phyloP scores from a whole-genome alignment of 2,329 filamentous ascomycete genomes.

The Fusarium sororula region DNA sequence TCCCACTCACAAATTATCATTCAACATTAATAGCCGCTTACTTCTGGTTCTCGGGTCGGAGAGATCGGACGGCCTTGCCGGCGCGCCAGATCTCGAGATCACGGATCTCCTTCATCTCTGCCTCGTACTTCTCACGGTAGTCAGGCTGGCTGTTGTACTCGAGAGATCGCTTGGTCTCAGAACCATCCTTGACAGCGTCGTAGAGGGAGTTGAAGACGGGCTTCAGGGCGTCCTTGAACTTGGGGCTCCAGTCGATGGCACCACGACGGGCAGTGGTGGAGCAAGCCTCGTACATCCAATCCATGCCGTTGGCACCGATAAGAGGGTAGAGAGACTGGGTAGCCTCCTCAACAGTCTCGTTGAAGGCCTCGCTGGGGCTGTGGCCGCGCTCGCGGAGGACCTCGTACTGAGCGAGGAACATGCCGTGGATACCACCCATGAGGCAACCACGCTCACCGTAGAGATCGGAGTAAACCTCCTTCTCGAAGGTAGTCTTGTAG shows the following conservation, averaged over 20 bases:
- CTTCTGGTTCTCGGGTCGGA: conserved; percentile 88
- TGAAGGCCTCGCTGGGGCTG: conserved; percentile 98
- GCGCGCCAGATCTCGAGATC: conserved; percentile 99
- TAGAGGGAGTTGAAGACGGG: conserved; percentile 98
- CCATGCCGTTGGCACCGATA: conserved; percentile 98
- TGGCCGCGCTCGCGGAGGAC: conserved; percentile 98
- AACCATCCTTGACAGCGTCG: conserved; percentile 88
- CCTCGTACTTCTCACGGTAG: conserved; percentile 97
- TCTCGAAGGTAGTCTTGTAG: conserved; percentile 99
- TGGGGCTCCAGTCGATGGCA: conserved; percentile 97
- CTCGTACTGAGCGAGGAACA: conserved; percentile 99
- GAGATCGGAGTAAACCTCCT: conserved; percentile 99
- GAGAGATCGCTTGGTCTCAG: conserved; percentile 94
- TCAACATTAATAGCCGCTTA: conserved; percentile 53
- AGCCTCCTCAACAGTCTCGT: conserved; percentile 99
- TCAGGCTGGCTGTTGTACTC: conserved; percentile 96
- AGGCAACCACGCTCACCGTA: conserved; percentile 99
- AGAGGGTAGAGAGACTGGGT: conserved; percentile 98
- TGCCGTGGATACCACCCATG: conserved; percentile 99
- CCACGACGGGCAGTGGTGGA: conserved; percentile 97
- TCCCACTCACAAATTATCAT: conserved; percentile 16
- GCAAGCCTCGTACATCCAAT: conserved; percentile 99
- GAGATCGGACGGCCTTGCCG: conserved; percentile 92
- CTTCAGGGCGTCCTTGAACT: conserved; percentile 98
- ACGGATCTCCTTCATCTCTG: conserved; percentile 98